These are phyloP conservation scores for Anastatica hierochuntica DNA, from an alignment of 345 rosid genomes.

Conservation along the genomic window DNA sequence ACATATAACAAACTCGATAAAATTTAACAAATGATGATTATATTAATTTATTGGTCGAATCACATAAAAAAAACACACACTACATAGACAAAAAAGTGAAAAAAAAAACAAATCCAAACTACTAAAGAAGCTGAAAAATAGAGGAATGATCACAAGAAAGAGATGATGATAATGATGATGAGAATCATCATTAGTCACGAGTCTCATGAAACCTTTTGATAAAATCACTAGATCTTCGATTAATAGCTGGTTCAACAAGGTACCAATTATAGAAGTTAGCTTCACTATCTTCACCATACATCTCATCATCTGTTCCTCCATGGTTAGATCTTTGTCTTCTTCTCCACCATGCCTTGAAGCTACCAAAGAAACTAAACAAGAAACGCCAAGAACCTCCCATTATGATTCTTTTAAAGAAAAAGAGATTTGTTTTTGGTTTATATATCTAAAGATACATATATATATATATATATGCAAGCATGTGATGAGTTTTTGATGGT, in stretches of 20 bases:
- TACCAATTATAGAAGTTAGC: conserved; percentile 26
- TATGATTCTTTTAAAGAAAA: background rate
- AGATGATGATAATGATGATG: background rate
- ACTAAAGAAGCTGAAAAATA: conserved; percentile 3
- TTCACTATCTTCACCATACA: conserved; percentile 19
- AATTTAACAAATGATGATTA: too few species aligned
- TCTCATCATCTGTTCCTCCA: conserved; percentile 17
- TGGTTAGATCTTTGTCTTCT: conserved; percentile 20
- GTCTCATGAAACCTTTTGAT: conserved; percentile 34
- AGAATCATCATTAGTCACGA: conserved; percentile 5
- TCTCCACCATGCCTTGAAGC: conserved; percentile 30
- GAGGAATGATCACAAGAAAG: background rate
- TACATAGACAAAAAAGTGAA: too few species aligned
- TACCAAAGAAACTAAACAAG: conserved; percentile 28
- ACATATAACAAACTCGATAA: too few species aligned
- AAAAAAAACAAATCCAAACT: too few species aligned
- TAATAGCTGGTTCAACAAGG: conserved; percentile 27
- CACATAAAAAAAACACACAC: too few species aligned
- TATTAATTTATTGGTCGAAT: too few species aligned
- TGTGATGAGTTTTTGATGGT: conserved; percentile 23
- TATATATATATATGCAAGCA: conserved; percentile 1
- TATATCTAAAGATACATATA: background rate
- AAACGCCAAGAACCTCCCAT: conserved; percentile 32
- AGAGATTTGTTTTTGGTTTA: background rate
- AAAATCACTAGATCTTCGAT: conserved; percentile 30